phyloP scores from a whole-genome alignment of 1,284 basidiomycete genomes.

The Exobasidium rhododendri region DNA sequence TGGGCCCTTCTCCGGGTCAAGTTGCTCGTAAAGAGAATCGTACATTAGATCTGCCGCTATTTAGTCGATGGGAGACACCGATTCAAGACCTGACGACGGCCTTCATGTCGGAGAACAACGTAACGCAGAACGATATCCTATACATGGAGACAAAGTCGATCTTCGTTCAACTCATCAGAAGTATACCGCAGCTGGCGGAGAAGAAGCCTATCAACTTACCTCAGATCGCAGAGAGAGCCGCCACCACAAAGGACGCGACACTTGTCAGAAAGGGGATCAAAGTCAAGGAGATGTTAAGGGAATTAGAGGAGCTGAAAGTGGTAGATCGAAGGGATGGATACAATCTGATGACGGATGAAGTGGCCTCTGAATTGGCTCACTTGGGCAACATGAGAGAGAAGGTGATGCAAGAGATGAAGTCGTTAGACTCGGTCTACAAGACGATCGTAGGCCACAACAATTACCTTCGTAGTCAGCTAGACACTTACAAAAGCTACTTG shows the following conservation, averaged over 20 bases:
- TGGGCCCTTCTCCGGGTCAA: conserved; percentile 84
- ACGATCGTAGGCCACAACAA: conserved; percentile 99
- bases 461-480: conserved; percentile 89
- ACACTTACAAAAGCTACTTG: conserved; percentile 98
- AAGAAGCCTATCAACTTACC: conserved; percentile 83
- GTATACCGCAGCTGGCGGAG: conserved; percentile 77
- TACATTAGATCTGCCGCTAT: conserved; percentile 84
- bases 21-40: conserved; percentile 97
- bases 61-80: conserved; percentile 98
- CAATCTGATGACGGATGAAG: conserved; percentile 94
- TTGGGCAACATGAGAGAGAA: conserved; percentile 95
- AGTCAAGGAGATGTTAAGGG: conserved; percentile 96
- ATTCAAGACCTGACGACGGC: conserved; percentile 95
- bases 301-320: conserved; percentile 85
- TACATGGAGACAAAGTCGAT: conserved; percentile 99
- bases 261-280: conserved; percentile 96
- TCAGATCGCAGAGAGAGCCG: conserved; percentile 87
- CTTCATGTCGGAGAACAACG: conserved; percentile 83
- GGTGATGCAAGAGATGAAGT: conserved; percentile 85
- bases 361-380: conserved; percentile 88
- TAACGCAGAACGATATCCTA: conserved; percentile 92
- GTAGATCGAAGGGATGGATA: conserved; percentile 79
- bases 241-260: conserved; percentile 91
- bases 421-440: conserved; percentile 93
- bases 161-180: conserved; percentile 94